Evolutionary conservation across 495 filamentous ascomycete genomes (phyloP), one percentile per base, ranked within the genome.

Genomic region (Rhizodiscina lignyota): DNA sequence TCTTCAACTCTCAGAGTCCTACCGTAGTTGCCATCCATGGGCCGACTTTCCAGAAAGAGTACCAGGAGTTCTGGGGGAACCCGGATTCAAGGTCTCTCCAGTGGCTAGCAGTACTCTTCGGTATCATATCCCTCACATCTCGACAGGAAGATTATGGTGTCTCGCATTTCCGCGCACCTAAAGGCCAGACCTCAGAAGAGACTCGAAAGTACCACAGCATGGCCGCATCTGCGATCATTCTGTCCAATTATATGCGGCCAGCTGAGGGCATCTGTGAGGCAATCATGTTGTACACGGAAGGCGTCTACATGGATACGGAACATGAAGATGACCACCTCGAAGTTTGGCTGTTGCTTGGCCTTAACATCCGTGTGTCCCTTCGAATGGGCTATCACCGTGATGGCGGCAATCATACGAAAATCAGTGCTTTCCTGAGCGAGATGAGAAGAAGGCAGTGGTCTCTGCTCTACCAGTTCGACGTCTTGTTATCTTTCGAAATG

Each of bases 341-440:
- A 21, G 37, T 59, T 1, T 59, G 52, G 51, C 38, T 56, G 3
- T 44, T 52, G 39, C 38, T 51, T 12, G 53, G 51, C 15, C 44
- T 56, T 18, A 43, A 47, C 5, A 28, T 52, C 5, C 47, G 53
- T 11, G 30, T 56, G 11, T 49, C 53, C 3, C 33, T 56, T 32
- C 23, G 52, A 15, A 59, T 56, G 55, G 55, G 55, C 10, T 55
- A 49, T 36, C 55, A 59, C 35, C 45, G 55, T 17, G 55, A 59
- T 17, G 36, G 47, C 2, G 52, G 49, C 12, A 40, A 45, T 37
- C 56, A 51, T 34, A 45, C 42, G 5, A 38, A 41, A 19, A 55
- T 59, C 18, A 41, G 39, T 2, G 38, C 45, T 0, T 55, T 59
- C 30, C 44, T 53, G 13, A 53, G 45, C 4, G 55, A 59, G 32